Base-by-base conservation (phyloP, 140 eudicot genomes). In the Flaveria floridana region DNA sequence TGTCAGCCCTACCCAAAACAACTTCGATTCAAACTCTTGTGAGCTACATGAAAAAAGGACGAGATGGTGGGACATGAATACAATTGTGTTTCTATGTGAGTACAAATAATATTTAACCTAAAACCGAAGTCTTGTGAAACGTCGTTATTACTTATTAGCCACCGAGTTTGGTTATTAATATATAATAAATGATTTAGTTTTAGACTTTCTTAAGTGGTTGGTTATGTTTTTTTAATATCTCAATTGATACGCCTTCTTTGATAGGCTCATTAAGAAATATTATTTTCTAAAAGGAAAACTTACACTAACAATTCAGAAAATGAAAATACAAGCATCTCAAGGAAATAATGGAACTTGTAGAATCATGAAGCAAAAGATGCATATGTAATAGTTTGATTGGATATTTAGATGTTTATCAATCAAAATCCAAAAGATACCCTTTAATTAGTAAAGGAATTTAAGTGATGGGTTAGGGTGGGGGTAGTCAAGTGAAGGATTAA, bases 401-500 rank as follows among this genome's bases (percentile, higher is more conserved):
- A 39, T 65, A 76, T 65, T 37, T 65, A 8, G 52, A 73, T 75
- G 65, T 37, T 16, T 53, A 55, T 53, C 46, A 61, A 16, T 53
- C 21, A 57, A 68, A 25, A 56, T 68, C 69, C 59, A 25, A 56
- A 77, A 68, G 76, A 18, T 18, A 26, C 19, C 50, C 57, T 52
- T 71, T 58, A 65, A 72, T 55, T 19, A 30, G 67, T 18, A 56
- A 48, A 65, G 18, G 46, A 26, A 59, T 70, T 78, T 59, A 78
- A 77, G 77, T 18, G 72, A 65, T 25, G 50, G 72, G 70, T 70
- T 70, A 70, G 52, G 71, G 64, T 47, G 76, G 15, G 65, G 37
- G 57, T 13, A 76, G 21, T 76, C 51, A 68, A 76, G 68, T 53
- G 80, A 66, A 66, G 55, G 81, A 68, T 77, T 68, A 77, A 50